Conservation (phyloP, 495 filamentous ascomycete species). For the Penicillium goetzii region DNA sequence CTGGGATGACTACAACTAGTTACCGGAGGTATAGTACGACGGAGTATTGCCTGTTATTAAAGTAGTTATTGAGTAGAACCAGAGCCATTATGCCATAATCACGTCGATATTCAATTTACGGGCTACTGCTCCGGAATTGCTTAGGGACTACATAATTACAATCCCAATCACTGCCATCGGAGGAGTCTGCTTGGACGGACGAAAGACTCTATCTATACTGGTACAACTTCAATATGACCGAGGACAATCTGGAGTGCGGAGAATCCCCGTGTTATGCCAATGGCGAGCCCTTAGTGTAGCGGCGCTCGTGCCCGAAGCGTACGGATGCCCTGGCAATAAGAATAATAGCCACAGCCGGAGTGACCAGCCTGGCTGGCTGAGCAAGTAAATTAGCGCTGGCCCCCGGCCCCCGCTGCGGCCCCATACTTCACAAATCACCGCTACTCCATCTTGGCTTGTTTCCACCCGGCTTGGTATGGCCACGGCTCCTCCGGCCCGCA, state of each 20-base stretch:
- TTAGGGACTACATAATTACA: not conserved
- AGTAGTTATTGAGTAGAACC: not conserved
- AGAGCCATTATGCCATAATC: not conserved
- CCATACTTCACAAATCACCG: not conserved
- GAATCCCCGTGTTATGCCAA: constrained; percentile 7
- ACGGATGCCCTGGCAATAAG: not conserved
- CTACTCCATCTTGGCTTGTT: not conserved
- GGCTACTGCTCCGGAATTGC: not conserved
- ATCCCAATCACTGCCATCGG: too few relatives aligned
- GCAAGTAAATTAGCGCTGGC: not conserved
- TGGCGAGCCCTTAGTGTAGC: not conserved
- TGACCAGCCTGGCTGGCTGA: not conserved
- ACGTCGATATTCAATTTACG: not conserved
- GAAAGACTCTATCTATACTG: constrained; percentile 9
- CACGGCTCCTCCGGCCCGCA: constrained; percentile 1
- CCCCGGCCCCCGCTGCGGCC: not conserved
- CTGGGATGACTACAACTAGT: not conserved
- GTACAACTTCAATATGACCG: not conserved
- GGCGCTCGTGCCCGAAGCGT: not conserved
- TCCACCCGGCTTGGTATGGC: constrained; percentile 6
- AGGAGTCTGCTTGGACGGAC: not conserved
- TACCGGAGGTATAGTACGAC: not conserved
- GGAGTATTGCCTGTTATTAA: not conserved
- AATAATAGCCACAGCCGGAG: not conserved
- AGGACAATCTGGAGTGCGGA: constrained; percentile 24